phyloP scores from a whole-genome alignment of 441 rosid species.

The Euphorbia celastroides region DNA sequence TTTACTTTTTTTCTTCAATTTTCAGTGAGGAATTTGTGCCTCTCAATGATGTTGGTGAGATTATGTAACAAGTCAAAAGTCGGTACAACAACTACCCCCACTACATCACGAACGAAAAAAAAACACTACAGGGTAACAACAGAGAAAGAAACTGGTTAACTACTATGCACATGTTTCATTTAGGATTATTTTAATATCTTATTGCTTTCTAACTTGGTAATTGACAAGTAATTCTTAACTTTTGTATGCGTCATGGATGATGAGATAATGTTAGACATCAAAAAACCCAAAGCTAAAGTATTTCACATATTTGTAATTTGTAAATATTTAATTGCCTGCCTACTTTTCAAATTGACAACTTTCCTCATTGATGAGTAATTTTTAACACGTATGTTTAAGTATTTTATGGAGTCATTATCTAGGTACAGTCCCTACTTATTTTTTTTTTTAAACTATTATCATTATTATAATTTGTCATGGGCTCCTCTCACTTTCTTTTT shows the following conservation, averaged over 20 bases:
- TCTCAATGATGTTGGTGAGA: neutral
- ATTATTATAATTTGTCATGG: neutral
- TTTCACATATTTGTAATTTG: too few species aligned
- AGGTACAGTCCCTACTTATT: neutral
- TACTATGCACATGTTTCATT: neutral
- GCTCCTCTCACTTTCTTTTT: neutral
- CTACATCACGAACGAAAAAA: neutral
- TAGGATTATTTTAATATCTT: too few species aligned
- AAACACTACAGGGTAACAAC: neutral
- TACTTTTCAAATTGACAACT: neutral
- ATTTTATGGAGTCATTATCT: neutral
- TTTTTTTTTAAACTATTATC: neutral
- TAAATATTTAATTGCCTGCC: neutral
- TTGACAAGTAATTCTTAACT: neutral
- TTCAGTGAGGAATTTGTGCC: neutral
- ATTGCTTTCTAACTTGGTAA: neutral
- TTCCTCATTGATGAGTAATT: too few species aligned
- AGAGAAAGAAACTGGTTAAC: neutral
- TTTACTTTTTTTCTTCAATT: neutral
- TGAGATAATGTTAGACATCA: too few species aligned
- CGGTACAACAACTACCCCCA: slow-evolving; percentile 15
- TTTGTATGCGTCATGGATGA: neutral
- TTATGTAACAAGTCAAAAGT: slow-evolving; percentile 15
- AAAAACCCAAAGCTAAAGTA: too few species aligned
- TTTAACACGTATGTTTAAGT: too few species aligned